Evolutionary conservation across 2,329 filamentous ascomycete genomes (phyloP), one percentile per base, ranked within the genome.

Genomic region (Cordyceps farinosa): DNA sequence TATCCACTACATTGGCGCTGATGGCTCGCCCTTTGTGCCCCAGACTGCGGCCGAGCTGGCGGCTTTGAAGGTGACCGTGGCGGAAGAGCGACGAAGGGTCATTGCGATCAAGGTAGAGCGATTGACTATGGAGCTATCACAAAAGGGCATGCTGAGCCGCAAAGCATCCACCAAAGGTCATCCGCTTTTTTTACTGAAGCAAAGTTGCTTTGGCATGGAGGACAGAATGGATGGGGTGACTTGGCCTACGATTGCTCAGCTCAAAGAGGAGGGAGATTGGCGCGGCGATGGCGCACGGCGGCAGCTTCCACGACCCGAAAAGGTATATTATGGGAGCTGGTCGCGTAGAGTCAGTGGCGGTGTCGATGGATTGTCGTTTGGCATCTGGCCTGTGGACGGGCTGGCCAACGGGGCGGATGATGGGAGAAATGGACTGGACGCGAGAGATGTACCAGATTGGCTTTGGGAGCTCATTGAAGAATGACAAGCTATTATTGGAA

Each of bases 21-120:
- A 54, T 27, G 51, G 61, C 6, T 70, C 69, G 4, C 67, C 69
- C 1, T 67, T 65, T 32, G 52, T 67, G n/a, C 70, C 69, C 8
- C 50, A 44, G 11, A 65, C 47, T 2, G 65, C 67, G 15, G 42
- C 52, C 3, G 65, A 69, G 38, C 69, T 59, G 15, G 50, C 54
- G 0, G 45, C 62, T 1, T 7, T 63, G 30, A 63, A 63, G 42
- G 9, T 54, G 9, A 50, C 17, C 6, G 34, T 55, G 40, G 50
- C 62, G 8, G 62, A 63, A 22, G 62, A 63, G 51, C 47, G 55
- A 17, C 48, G 48, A 9, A 30, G 17, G 27, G 27, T 47, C 66
- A 55, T 59, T 60, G 17, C 42, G 27, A 29, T 47, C 42, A 40
- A 66, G 50, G 38, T 59, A 3, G 61, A 64, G 47, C 55, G 36